A percentile compares a stretch with the other conserved stretches of the same genome.
Evolutionary conservation across 78 protist species (phyloP).

Genomic region (Capsaspora owczarzaki): DNA sequence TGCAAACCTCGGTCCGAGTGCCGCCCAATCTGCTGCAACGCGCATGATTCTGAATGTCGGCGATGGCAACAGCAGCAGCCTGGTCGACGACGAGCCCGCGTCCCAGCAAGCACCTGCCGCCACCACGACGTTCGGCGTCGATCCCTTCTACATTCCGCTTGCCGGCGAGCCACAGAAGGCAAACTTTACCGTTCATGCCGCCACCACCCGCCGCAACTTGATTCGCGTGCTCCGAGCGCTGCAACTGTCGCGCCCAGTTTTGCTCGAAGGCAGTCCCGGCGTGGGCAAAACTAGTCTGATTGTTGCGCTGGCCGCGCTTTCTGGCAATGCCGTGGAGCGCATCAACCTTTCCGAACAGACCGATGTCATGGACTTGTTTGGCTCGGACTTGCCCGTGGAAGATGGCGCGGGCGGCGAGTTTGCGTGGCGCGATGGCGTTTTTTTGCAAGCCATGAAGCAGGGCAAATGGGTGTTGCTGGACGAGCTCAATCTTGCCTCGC

Average conservation of each 20-base stretch:
- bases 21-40: not conserved
- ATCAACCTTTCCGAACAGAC: conserved; percentile 99
- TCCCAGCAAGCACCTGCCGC: conserved; percentile 16
- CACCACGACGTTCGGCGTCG: conserved; percentile 43
- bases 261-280: conserved; percentile 93
- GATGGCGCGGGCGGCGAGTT: conserved; percentile 83
- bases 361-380: conserved; percentile 97
- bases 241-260: conserved; percentile 64
- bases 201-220: conserved; percentile 82
- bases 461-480: conserved; percentile 98
- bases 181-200: conserved; percentile 55
- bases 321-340: conserved; percentile 78
- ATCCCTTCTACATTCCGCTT: conserved; percentile 52
- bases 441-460: conserved; percentile 65
- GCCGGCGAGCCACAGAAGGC: not conserved
- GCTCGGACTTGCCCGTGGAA: conserved; percentile 91
- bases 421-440: conserved; percentile 91
- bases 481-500: conserved; percentile 99
- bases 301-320: conserved; percentile 70
- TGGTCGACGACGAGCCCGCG: conserved; percentile 25
- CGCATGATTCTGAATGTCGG: conserved; percentile 24
- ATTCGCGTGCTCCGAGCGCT: conserved; percentile 83
- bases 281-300: conserved; percentile 98
- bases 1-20: not conserved
- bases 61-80: too few relatives aligned